Percentiles rank a stretch among this genome's conserved stretches.
Conservation (phyloP, 176 grass and related monocot genomes). For the Cenchrus americanus region DNA sequence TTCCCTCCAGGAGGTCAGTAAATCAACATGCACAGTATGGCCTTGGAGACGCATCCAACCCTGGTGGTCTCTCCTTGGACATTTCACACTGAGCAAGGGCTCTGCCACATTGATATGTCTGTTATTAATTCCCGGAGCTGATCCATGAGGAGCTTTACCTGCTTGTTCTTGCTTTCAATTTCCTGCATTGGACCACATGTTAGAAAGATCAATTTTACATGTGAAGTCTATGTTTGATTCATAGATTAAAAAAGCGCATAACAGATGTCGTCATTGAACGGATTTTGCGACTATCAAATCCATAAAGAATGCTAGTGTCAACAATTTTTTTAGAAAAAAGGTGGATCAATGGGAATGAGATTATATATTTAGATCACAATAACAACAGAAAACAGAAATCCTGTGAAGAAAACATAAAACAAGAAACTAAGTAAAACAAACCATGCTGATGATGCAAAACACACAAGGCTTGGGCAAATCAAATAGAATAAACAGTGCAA, state of each 20-base stretch:
- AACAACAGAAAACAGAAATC: neutral
- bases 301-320: neutral
- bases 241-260: neutral
- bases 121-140: constrained; percentile 79
- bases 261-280: neutral
- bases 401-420: neutral
- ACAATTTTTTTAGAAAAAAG: neutral
- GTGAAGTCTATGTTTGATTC: neutral
- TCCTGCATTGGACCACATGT: constrained; percentile 63
- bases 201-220: constrained; percentile 2
- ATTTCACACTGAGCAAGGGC: constrained; percentile 70
- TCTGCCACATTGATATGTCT: constrained; percentile 96
- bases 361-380: neutral
- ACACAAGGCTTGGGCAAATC: neutral
- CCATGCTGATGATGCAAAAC: neutral
- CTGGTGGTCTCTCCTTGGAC: neutral
- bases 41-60: neutral
- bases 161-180: constrained; percentile 85
- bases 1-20: constrained; percentile 3
- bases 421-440: constrained; percentile 20
- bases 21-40: neutral
- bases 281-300: neutral
- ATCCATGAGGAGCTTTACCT: constrained; percentile 77
- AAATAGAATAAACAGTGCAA: constrained; percentile 1
- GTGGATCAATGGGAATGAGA: neutral